Percentiles rank a stretch among this genome's conserved stretches.
Conservation (phyloP, 768 basidiomycete genomes). For the Suillus americanus region DNA sequence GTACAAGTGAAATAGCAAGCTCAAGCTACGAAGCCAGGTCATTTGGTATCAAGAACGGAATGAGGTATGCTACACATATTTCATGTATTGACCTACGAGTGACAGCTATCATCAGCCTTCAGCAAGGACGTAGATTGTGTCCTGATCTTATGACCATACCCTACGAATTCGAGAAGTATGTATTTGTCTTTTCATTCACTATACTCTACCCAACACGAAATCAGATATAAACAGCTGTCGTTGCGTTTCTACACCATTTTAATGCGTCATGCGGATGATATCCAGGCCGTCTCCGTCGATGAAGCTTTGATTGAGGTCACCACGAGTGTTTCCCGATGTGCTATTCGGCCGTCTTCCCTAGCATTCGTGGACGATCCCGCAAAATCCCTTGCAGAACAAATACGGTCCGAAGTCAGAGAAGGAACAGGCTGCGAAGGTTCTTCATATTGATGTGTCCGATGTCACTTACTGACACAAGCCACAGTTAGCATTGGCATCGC, state of each 20-base stretch:
- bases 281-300: constrained; percentile 95
- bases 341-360: constrained; percentile 19
- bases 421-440: constrained; percentile 87
- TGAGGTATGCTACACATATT: constrained; percentile 61
- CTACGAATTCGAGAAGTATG: constrained; percentile 88
- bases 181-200: constrained; percentile 5
- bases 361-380: constrained; percentile 53
- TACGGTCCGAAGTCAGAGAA: constrained; percentile 72
- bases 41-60: constrained; percentile 90
- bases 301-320: constrained; percentile 94
- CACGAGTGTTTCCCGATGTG: constrained; percentile 45
- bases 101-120: constrained; percentile 48
- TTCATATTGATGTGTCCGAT: neutral
- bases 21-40: constrained; percentile 90
- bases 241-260: constrained; percentile 91
- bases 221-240: constrained; percentile 81
- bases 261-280: constrained; percentile 84
- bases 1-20: constrained; percentile 94
- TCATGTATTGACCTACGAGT: neutral
- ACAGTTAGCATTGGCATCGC: constrained; percentile 90
- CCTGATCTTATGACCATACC: constrained; percentile 75
- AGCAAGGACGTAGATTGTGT: constrained; percentile 78
- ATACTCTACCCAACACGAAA: neutral
- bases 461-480: neutral
- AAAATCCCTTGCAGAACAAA: constrained; percentile 75